Conservation (phyloP, 129 eudicot genomes). For the Artemisia tridentata region DNA sequence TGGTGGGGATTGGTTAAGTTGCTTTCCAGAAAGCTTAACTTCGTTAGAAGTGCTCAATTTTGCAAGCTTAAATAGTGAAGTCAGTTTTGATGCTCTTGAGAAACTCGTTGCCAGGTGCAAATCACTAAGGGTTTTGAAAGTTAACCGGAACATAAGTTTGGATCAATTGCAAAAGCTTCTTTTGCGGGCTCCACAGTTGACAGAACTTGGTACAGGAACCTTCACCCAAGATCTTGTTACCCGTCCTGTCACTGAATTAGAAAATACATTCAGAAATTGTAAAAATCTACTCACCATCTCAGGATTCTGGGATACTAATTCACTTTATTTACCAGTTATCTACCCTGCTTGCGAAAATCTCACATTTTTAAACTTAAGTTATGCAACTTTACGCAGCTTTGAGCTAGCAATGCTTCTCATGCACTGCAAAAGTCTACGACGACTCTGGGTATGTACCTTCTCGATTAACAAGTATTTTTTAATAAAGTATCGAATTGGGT, state of each 20-base stretch:
- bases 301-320: constrained; percentile 63
- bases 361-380: constrained; percentile 56
- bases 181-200: constrained; percentile 47
- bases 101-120: constrained; percentile 58
- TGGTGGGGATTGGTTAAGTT: constrained; percentile 64
- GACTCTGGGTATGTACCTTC: constrained; percentile 60
- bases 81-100: constrained; percentile 53
- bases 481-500: not conserved
- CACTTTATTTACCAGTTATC: constrained; percentile 43
- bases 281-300: constrained; percentile 45
- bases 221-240: constrained; percentile 45
- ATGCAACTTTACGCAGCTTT: constrained; percentile 39
- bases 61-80: constrained; percentile 54
- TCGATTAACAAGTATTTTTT: not conserved
- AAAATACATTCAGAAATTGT: constrained; percentile 40
- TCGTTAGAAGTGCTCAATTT: constrained; percentile 62
- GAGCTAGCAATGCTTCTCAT: constrained; percentile 48
- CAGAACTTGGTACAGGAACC: constrained; percentile 67
- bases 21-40: constrained; percentile 56
- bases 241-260: constrained; percentile 30
- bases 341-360: constrained; percentile 49
- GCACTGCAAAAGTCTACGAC: constrained; percentile 55
- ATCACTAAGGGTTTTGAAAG: constrained; percentile 49
- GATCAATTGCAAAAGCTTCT: constrained; percentile 55
- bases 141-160: constrained; percentile 44